Evolutionary conservation across 2,329 filamentous ascomycete species (phyloP).

Genomic region (Pyrenophora teres): DNA sequence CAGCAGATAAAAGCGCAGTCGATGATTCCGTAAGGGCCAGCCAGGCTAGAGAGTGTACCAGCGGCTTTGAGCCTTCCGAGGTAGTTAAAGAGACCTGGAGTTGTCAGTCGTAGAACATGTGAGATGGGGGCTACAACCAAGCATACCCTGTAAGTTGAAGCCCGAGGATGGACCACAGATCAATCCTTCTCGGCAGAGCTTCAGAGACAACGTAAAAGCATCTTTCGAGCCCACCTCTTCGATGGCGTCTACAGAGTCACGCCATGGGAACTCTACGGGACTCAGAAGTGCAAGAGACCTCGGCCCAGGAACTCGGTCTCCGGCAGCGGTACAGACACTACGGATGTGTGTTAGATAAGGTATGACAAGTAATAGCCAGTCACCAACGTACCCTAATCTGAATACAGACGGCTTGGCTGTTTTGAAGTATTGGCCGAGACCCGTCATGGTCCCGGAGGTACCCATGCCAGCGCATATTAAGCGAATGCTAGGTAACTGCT

Average conservation of each 20-base stretch:
- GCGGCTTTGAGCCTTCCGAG: constrained; percentile 16
- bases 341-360: constrained; percentile 5
- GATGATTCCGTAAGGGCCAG: constrained; percentile 13
- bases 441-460: constrained; percentile 53
- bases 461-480: constrained; percentile 63
- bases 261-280: constrained; percentile 64
- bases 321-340: constrained; percentile 62
- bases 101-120: not conserved
- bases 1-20: constrained; percentile 60
- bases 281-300: constrained; percentile 57
- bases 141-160: constrained; percentile 59
- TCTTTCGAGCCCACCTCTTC: constrained; percentile 62
- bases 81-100: constrained; percentile 23
- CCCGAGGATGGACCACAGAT: constrained; percentile 66
- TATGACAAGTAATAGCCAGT: not conserved
- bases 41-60: constrained; percentile 17
- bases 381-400: constrained; percentile 19
- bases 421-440: constrained; percentile 31
- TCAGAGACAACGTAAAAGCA: constrained; percentile 59
- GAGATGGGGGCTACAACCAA: not conserved
- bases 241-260: constrained; percentile 58
- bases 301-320: constrained; percentile 64
- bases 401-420: constrained; percentile 23
- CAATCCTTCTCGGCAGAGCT: constrained; percentile 61
- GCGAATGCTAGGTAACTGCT: constrained; percentile 61